Evolutionary conservation across 2,329 filamentous ascomycete genomes (phyloP).

Genomic region (Didymella exigua): DNA sequence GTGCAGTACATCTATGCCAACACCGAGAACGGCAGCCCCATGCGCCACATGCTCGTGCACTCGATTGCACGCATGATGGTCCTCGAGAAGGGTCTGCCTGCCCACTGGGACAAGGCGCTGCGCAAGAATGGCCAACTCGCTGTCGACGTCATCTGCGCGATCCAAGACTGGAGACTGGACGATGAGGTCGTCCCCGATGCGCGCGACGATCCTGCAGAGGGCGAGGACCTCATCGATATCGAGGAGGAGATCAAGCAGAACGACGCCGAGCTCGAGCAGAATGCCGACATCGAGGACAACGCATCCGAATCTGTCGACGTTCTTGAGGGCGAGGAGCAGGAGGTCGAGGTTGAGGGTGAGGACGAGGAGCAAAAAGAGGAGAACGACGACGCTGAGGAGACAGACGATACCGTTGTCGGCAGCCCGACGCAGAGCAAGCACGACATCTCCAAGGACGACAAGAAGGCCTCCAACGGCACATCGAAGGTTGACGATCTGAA

Average conservation of each 20-base stretch:
- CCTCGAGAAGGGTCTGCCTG: slow-evolving; percentile 56
- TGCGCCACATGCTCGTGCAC: slow-evolving; percentile 57
- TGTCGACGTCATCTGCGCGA: slow-evolving; percentile 60
- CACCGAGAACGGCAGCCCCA: slow-evolving; percentile 53
- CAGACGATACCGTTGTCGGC: slow-evolving; percentile 18
- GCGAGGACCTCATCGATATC: slow-evolving; percentile 44
- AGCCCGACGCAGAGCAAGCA: slow-evolving; percentile 20
- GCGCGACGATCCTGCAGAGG: slow-evolving; percentile 51
- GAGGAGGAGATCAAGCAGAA: slow-evolving; percentile 47
- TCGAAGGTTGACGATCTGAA: slow-evolving; percentile 11
- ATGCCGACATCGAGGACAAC: slow-evolving; percentile 32
- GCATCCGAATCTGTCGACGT: slow-evolving; percentile 17
- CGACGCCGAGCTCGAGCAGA: slow-evolving; percentile 39
- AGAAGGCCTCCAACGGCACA: slow-evolving; percentile 6
- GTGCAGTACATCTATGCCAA: slow-evolving; percentile 61
- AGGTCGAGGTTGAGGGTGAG: slow-evolving; percentile 39
- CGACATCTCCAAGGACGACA: slow-evolving; percentile 15
- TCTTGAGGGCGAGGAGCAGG: slow-evolving; percentile 30
- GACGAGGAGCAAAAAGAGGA: slow-evolving; percentile 3
- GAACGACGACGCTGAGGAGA: slow-evolving; percentile 13
- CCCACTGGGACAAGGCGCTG: slow-evolving; percentile 61
- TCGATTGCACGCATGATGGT: slow-evolving; percentile 59
- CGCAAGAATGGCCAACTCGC: slow-evolving; percentile 61
- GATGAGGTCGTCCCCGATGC: slow-evolving; percentile 57
- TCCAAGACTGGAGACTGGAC: slow-evolving; percentile 61